Percentiles rank a stretch among this genome's conserved stretches.
Evolutionary conservation across 225 moss, liverwort and hornwort genomes (phyloP).

Genomic region (Bryum argenteum): DNA sequence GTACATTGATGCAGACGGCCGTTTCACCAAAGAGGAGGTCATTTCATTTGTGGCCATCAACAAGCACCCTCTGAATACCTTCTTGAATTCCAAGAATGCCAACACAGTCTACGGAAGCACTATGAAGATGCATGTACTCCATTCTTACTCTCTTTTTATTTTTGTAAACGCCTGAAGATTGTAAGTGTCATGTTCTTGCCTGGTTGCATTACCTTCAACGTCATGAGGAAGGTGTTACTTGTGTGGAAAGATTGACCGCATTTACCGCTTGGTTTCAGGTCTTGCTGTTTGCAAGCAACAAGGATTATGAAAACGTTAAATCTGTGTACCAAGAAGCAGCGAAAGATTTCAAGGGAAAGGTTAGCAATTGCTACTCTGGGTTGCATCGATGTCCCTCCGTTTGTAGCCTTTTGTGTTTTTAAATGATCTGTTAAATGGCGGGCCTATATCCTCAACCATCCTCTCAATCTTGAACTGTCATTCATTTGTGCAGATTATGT

Average conservation of each 20-base stretch:
- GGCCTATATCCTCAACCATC: too few relatives aligned
- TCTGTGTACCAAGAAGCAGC: slow-evolving; percentile 65
- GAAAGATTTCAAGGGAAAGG: slow-evolving; percentile 73
- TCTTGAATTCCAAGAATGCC: slow-evolving; percentile 62
- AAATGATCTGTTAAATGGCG: not conserved
- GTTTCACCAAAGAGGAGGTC: slow-evolving; percentile 49
- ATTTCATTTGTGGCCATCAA: slow-evolving; percentile 65
- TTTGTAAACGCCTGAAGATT: slow-evolving; percentile 1
- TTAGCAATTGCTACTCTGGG: slow-evolving; percentile 26
- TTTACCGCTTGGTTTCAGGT: slow-evolving; percentile 48
- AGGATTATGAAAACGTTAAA: slow-evolving; percentile 56
- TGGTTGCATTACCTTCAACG: not conserved
- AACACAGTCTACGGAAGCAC: slow-evolving; percentile 72
- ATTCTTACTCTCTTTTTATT: not conserved
- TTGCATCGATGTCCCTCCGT: slow-evolving; percentile 4
- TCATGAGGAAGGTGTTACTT: not conserved
- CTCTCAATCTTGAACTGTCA: not conserved
- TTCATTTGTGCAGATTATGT: slow-evolving; percentile 59
- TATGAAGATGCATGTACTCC: slow-evolving; percentile 74
- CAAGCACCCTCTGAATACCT: slow-evolving; percentile 73
- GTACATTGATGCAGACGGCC: slow-evolving; percentile 46
- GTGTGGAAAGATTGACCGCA: slow-evolving; percentile 12
- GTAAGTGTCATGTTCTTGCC: too few relatives aligned
- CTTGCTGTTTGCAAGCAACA: slow-evolving; percentile 65
- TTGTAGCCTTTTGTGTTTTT: not conserved